A percentile compares a stretch with the other conserved stretches of the same genome.
phyloP scores from a whole-genome alignment of 345 rosid genomes.

The Gynandropsis gynandra region DNA sequence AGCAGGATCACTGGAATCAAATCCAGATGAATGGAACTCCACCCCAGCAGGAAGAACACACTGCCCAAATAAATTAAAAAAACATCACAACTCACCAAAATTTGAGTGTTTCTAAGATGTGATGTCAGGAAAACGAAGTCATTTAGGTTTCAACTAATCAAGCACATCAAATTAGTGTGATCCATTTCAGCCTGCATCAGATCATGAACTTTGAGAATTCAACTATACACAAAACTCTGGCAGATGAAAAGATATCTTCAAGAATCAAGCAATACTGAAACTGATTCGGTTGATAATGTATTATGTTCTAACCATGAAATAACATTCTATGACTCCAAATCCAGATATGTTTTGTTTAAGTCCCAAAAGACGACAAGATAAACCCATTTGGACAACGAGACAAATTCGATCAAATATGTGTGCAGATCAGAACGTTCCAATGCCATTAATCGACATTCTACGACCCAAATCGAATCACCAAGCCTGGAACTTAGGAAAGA shows the following conservation, averaged over 20 bases:
- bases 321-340: conserved; percentile 12
- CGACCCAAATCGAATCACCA: conserved; percentile 9
- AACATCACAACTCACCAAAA: neutral
- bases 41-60: conserved; percentile 97
- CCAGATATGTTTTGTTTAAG: conserved; percentile 1
- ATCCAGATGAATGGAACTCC: conserved; percentile 61
- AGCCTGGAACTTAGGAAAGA: neutral
- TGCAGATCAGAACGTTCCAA: neutral
- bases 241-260: too few relatives aligned
- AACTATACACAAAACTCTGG: too few relatives aligned
- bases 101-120: conserved; percentile 6
- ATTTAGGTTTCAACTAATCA: neutral
- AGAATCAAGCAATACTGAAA: neutral
- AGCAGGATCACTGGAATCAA: conserved; percentile 47
- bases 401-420: neutral
- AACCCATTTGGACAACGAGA: conserved; percentile 5
- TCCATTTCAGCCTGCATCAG: conserved; percentile 3
- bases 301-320: too few relatives aligned
- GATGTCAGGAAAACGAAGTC: conserved; percentile 2
- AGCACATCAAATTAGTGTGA: neutral
- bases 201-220: neutral
- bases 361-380: neutral
- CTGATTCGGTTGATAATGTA: too few relatives aligned
- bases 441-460: too few relatives aligned
- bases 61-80: conserved; percentile 31